Evolutionary conservation across 2,329 filamentous ascomycete genomes (phyloP), one percentile per base, ranked within the genome.

Genomic region (Huntiella abstrusa): DNA sequence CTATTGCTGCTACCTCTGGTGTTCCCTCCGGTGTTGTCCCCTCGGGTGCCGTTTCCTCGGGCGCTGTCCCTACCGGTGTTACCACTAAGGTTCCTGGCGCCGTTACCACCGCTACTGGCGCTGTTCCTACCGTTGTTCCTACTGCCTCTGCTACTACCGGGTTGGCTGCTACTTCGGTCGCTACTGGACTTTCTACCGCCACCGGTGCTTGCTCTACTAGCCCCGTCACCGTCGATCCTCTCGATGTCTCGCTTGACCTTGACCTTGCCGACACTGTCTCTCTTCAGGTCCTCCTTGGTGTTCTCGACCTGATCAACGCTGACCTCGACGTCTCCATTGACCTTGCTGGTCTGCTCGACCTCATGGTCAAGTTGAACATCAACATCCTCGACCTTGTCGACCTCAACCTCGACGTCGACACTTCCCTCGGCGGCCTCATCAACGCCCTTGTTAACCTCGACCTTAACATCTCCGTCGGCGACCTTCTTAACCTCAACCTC

Each of bases 301-400:
- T 50, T 5, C 33, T 50, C 5, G 45, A 50, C 41, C 38, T 47
- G 3, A 8, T 50, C 28, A 47, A 43, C 11, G 37, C 41, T 12
- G 13, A 45, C 16, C 35, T 44, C 1, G 32, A 42, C 11, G 15
- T 50, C n/a, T 41, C 41, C 8, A 45, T 50, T 15, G 42, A 50
- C 19, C 45, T 50, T 13, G 33, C 15, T 4, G n/a, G 16, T 12
- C 8, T 48, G 11, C 49, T 50, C 2, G 42, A 46, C 16, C 28
- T 46, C 5, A 45, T 48, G 3, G 45, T 50, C 12, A 43, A 38
- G 16, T 43, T 50, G 3, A 13, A 47, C 34, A 34, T 48, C n/a
- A 48, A 48, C 45, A 19, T 50, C 7, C 28, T 47, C n/a, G 45
- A 48, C 38, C 49, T 50, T 5, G 19, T 50, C 17, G 34, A 45